phyloP scores from a whole-genome alignment of 1,284 basidiomycete genomes.

The Leccinum fallax region DNA sequence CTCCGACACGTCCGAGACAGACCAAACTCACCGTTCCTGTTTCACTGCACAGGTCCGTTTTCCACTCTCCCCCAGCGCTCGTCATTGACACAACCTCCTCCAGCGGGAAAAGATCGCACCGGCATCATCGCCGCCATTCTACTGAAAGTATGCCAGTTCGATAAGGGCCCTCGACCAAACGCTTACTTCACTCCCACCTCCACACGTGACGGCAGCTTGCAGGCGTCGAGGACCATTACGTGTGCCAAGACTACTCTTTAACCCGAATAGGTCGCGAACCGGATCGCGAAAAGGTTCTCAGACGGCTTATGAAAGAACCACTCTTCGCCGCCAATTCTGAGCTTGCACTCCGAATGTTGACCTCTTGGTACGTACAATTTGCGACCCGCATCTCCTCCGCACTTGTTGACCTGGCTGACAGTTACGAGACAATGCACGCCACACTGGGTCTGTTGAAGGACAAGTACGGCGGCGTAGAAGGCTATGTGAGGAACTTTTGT shows the following conservation, averaged over 20 bases:
- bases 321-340: conserved; percentile 69
- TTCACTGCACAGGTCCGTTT: conserved; percentile 69
- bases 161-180: background rate
- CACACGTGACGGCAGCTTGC: conserved; percentile 51
- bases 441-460: conserved; percentile 60
- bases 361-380: conserved; percentile 54
- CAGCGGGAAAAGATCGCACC: conserved; percentile 79
- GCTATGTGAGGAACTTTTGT: conserved; percentile 57
- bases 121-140: conserved; percentile 75
- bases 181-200: conserved; percentile 8
- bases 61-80: background rate
- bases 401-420: conserved; percentile 28
- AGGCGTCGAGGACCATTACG: conserved; percentile 61
- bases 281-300: conserved; percentile 65
- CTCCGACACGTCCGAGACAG: conserved; percentile 70
- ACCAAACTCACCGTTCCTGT: conserved; percentile 62
- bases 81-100: conserved; percentile 2
- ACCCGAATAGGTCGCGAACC: conserved; percentile 78
- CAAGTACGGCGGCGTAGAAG: conserved; percentile 68
- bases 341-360: conserved; percentile 76
- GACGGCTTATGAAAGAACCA: conserved; percentile 65
- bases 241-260: conserved; percentile 74
- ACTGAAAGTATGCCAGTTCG: conserved; percentile 51
- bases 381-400: background rate
- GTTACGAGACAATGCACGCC: conserved; percentile 70